Percentiles rank a stretch among this genome's conserved stretches.
Evolutionary conservation across 306 rosid genomes (phyloP).

Genomic region (Cicer cuneatum): DNA sequence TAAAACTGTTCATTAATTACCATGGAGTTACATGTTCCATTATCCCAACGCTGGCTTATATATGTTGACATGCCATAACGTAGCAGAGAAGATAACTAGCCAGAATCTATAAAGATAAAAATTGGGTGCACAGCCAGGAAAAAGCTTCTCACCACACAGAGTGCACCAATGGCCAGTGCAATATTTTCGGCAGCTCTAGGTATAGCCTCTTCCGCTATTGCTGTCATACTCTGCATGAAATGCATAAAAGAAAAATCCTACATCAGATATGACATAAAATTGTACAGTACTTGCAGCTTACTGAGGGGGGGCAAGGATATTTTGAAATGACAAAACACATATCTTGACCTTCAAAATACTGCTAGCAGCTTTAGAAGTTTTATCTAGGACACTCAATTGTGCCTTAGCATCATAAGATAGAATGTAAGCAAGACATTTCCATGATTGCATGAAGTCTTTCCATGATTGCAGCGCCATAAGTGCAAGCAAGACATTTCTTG

Average conservation of each 20-base stretch:
- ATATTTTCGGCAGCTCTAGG: conserved; percentile 96
- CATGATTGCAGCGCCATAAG: conserved; percentile 88
- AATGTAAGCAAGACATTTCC: conserved; percentile 61
- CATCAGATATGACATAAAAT: conserved; percentile 39
- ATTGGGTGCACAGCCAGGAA: conserved; percentile 33
- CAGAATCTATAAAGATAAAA: conserved; percentile 37
- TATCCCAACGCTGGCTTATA: conserved; percentile 21
- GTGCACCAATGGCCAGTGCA: conserved; percentile 94
- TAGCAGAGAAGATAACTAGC: conserved; percentile 21
- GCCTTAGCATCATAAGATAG: conserved; percentile 60
- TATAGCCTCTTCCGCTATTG: conserved; percentile 69
- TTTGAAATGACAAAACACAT: conserved; percentile 38
- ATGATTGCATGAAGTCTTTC: conserved; percentile 84
- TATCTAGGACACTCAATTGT: conserved; percentile 60
- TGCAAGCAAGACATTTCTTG: conserved; percentile 82
- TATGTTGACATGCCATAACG: conserved; percentile 31
- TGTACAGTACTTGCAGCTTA: conserved; percentile 34
- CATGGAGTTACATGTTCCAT: conserved; percentile 35
- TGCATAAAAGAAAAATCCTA: conserved; percentile 37
- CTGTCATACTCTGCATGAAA: conserved; percentile 68
- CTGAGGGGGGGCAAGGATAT: conserved; percentile 22
- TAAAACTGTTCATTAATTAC: conserved; percentile 31
- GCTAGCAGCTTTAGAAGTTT: conserved; percentile 75
- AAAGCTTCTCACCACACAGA: conserved; percentile 73
- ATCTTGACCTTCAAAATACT: conserved; percentile 76